These are phyloP conservation scores for Xylariaceae sp. DNA, from an alignment of 2,329 filamentous ascomycete species.

Conservation along the genomic window DNA sequence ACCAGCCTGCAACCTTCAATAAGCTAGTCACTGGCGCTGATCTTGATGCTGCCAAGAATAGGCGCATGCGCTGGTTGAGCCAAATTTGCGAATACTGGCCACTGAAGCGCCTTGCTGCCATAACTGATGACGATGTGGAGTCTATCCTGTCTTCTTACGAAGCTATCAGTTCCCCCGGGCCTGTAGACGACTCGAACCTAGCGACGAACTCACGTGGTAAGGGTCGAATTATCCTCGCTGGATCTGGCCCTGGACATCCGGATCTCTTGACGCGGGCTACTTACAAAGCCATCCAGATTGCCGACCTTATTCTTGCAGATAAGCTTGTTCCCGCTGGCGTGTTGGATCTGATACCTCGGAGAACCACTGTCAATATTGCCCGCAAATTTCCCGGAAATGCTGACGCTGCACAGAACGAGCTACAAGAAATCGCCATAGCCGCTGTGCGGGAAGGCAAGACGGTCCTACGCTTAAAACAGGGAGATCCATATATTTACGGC, in stretches of 20 bases:
- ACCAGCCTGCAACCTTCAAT: constrained; percentile 82
- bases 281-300: constrained; percentile 67
- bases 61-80: constrained; percentile 86
- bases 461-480: constrained; percentile 89
- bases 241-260: constrained; percentile 88
- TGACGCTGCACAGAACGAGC: constrained; percentile 85
- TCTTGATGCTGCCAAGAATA: constrained; percentile 66
- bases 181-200: constrained; percentile 19
- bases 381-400: constrained; percentile 98
- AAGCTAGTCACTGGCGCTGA: constrained; percentile 71
- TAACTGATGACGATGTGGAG: constrained; percentile 76
- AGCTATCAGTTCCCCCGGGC: constrained; percentile 17
- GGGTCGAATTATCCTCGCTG: constrained; percentile 81
- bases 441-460: constrained; percentile 64
- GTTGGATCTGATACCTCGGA: constrained; percentile 81
- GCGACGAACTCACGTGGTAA: constrained; percentile 22
- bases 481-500: constrained; percentile 94
- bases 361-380: constrained; percentile 85
- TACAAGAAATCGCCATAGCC: constrained; percentile 71
- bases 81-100: constrained; percentile 99
- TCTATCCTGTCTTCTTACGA: constrained; percentile 70
- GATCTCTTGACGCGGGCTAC: constrained; percentile 83
- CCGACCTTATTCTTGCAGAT: constrained; percentile 78
- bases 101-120: constrained; percentile 70
- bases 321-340: constrained; percentile 83